Evolutionary conservation across 768 basidiomycete genomes (phyloP).

Genomic region (Coprinopsis cinerea): DNA sequence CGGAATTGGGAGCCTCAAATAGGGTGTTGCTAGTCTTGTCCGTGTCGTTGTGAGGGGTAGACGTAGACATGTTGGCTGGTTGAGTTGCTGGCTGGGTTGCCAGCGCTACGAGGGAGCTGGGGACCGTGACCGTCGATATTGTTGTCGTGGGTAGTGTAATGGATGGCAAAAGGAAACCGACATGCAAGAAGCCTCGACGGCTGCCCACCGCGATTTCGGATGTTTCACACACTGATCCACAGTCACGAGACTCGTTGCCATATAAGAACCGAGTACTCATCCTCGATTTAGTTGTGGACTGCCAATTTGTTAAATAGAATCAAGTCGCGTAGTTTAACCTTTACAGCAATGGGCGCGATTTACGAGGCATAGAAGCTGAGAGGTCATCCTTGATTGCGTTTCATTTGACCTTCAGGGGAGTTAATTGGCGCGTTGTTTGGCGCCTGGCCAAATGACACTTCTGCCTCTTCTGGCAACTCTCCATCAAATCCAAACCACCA

Average conservation of each 20-base stretch:
- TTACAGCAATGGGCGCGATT: not conserved
- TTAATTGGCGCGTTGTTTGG: not conserved
- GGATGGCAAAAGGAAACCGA: not conserved
- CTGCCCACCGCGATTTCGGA: not conserved
- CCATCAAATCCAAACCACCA: too few relatives aligned
- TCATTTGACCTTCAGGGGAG: too few relatives aligned
- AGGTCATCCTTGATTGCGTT: too few relatives aligned
- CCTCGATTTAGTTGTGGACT: not conserved
- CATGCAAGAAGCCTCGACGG: not conserved
- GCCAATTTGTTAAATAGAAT: not conserved
- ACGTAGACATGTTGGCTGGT: constrained; percentile 14
- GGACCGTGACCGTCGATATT: not conserved
- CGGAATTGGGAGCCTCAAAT: constrained; percentile 32
- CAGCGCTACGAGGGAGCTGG: constrained; percentile 1
- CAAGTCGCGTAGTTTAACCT: not conserved
- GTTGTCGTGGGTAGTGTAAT: not conserved
- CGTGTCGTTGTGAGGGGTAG: constrained; percentile 24
- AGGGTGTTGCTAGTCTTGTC: constrained; percentile 21
- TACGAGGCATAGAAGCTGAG: too few relatives aligned
- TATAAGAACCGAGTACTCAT: not conserved
- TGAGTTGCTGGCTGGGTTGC: not conserved
- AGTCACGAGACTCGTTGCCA: not conserved
- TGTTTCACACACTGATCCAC: not conserved
- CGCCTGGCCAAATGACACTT: too few relatives aligned
- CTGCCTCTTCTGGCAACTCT: too few relatives aligned